Conservation (phyloP, 2,329 filamentous ascomycete genomes). For the Tolypocladium inflatum region DNA sequence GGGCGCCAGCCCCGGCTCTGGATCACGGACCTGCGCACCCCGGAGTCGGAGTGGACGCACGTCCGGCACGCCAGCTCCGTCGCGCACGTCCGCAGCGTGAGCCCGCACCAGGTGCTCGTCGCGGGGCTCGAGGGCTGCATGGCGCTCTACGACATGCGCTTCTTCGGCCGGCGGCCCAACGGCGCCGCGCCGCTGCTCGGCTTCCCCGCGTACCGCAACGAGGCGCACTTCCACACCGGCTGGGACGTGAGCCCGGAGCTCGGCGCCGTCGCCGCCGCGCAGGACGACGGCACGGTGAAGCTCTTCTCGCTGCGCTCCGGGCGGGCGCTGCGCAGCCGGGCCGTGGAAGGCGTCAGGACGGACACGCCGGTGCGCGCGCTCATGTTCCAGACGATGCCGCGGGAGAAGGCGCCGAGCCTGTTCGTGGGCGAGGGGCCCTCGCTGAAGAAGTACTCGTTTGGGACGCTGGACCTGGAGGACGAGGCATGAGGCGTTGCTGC, state of each 20-base stretch:
- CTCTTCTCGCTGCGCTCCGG: constrained; percentile 42
- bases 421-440: constrained; percentile 30
- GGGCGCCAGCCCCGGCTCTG: constrained; percentile 37
- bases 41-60: constrained; percentile 21
- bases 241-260: constrained; percentile 39
- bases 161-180: constrained; percentile 12
- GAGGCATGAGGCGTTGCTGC: constrained; percentile 17
- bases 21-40: constrained; percentile 33
- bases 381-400: constrained; percentile 34
- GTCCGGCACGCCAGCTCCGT: constrained; percentile 29
- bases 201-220: constrained; percentile 43
- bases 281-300: constrained; percentile 36
- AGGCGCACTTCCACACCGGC: constrained; percentile 36
- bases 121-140: constrained; percentile 40
- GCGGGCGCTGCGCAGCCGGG: constrained; percentile 18
- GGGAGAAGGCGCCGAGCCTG: constrained; percentile 35
- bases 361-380: constrained; percentile 29
- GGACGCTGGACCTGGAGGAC: constrained; percentile 18
- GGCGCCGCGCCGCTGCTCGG: constrained; percentile 28
- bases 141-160: constrained; percentile 48
- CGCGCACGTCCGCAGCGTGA: constrained; percentile 39
- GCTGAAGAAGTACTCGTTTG: constrained; percentile 36
- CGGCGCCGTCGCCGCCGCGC: constrained; percentile 43
- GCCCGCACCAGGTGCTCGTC: constrained; percentile 40
- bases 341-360: constrained; percentile 12